A percentile compares a stretch with the other conserved stretches of the same genome.
These are phyloP conservation scores for Boletus hoseneyae DNA, from an alignment of 1,284 basidiomycete species.

Conservation along the genomic window DNA sequence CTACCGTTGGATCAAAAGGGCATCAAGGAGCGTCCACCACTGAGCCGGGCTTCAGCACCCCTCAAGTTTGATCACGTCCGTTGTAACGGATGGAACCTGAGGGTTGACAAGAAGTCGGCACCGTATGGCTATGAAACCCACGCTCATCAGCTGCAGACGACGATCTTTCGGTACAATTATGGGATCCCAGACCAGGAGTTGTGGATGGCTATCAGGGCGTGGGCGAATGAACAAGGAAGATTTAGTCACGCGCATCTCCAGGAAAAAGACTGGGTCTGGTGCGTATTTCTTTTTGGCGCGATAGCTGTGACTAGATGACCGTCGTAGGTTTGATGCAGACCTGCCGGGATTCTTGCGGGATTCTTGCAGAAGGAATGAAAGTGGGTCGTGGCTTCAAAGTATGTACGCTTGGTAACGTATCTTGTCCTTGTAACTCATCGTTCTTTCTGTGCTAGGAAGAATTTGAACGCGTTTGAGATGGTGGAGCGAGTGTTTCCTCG, in stretches of 20 bases:
- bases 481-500: no score
- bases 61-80: slow-evolving; percentile 26
- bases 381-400: neutral
- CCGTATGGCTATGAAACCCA: neutral
- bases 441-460: neutral
- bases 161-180: slow-evolving; percentile 29
- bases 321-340: slow-evolving; percentile 26
- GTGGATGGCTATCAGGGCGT: slow-evolving; percentile 1
- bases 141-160: slow-evolving; percentile 9
- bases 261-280: slow-evolving; percentile 24
- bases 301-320: no score
- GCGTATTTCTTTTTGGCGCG: neutral
- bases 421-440: neutral
- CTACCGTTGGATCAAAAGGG: slow-evolving; percentile 27
- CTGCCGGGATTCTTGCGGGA: slow-evolving; percentile 15
- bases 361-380: slow-evolving; percentile 6
- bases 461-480: neutral
- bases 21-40: slow-evolving; percentile 17
- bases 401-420: neutral
- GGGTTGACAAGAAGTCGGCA: fast-evolving
- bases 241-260: neutral
- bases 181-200: slow-evolving; percentile 10
- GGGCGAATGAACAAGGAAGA: slow-evolving; percentile 17
- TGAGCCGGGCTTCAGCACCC: slow-evolving; percentile 14
- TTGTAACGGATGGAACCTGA: slow-evolving; percentile 27